phyloP scores from a whole-genome alignment of 2,329 filamentous ascomycete genomes.

The Knoxdaviesia capensis region DNA sequence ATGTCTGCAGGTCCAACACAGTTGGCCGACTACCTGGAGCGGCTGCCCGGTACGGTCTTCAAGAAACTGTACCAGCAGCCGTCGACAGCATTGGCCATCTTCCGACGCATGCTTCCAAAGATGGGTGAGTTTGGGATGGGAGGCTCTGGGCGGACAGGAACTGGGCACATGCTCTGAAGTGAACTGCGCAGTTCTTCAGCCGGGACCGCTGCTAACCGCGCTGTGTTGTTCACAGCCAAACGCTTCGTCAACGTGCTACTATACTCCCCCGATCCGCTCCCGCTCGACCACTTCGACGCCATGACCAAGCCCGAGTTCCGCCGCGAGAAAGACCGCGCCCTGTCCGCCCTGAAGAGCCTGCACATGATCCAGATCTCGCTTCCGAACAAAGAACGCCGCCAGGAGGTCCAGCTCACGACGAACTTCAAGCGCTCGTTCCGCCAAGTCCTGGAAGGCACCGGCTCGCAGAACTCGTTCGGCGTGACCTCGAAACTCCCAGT shows the following conservation, averaged over 20 bases:
- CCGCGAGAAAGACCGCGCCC: constrained; percentile 51
- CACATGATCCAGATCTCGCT: constrained; percentile 58
- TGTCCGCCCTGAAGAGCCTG: constrained; percentile 65
- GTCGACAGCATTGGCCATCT: constrained; percentile 85
- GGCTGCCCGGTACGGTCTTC: constrained; percentile 75
- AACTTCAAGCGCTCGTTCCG: constrained; percentile 73
- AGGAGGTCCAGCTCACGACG: constrained; percentile 56
- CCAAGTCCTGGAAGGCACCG: constrained; percentile 71
- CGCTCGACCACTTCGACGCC: constrained; percentile 59
- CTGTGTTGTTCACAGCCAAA: constrained; percentile 43
- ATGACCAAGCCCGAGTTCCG: constrained; percentile 56
- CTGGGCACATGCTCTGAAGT: too few relatives aligned
- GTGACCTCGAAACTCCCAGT: constrained; percentile 52
- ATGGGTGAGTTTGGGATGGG: constrained; percentile 32
- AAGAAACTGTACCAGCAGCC: constrained; percentile 87
- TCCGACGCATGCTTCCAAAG: constrained; percentile 89
- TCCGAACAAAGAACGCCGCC: constrained; percentile 38
- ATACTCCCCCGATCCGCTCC: constrained; percentile 68
- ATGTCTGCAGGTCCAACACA: constrained; percentile 31
- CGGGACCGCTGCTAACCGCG: background rate
- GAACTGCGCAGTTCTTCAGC: too few relatives aligned
- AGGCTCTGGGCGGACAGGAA: too few relatives aligned
- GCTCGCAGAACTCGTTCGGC: constrained; percentile 74
- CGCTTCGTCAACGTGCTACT: constrained; percentile 89
- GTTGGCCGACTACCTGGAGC: constrained; percentile 80